Base-by-base conservation (phyloP, 139 green algal genomes). In the Micractinium sp. region DNA sequence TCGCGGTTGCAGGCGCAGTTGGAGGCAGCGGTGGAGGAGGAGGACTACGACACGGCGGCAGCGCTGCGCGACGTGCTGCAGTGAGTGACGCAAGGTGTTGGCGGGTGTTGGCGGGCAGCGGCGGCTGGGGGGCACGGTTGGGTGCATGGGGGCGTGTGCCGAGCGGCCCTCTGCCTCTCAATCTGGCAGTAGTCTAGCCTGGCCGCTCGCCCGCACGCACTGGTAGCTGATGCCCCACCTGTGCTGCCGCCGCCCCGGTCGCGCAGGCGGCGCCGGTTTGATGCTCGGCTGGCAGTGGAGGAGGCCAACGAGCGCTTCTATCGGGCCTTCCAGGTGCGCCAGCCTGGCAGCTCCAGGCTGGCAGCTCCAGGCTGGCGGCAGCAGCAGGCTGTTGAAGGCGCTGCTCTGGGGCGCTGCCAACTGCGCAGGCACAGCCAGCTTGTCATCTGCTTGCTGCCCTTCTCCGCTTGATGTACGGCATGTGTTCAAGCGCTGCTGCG, bases 301-400 rank as follows among this genome's bases (percentile, higher is more conserved):
- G 96, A 97, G 69, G 96, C 95, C 15, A 98, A 98, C 76, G 79
- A 86, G 0, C 61, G 47, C 0, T 98, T 98, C 71, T 98, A 98
- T 82, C 88, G 86, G 14, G 96, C 96, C 0, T 98, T 98, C 82
- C 82, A 87, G 82, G 82, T 66, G 80, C 29, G 80, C 25, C 25
- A 77, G 71, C 14, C 14, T n/a, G n/a, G n/a, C n/a, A n/a, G n/a
- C n/a, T n/a, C n/a, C 71, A 2, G 27, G 71, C 4, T 77, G 71
- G 71, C 13, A 27, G 29, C 25, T 5, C 23, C 25, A n/a, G 66
- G 66, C 66, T 73, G 23, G 66, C 25, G 66, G 66, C 25, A n/a
- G 23, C 25, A 29, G 33, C n/a, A 41, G 19, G 13, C 31, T 41
- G 73, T 16, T 25, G 31, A 47, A 25, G 73, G 73, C n/a, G n/a